Percentiles rank a stretch among this genome's conserved stretches.
Conservation (phyloP, 441 rosid genomes). For the Pelargonium myrrhifolium region DNA sequence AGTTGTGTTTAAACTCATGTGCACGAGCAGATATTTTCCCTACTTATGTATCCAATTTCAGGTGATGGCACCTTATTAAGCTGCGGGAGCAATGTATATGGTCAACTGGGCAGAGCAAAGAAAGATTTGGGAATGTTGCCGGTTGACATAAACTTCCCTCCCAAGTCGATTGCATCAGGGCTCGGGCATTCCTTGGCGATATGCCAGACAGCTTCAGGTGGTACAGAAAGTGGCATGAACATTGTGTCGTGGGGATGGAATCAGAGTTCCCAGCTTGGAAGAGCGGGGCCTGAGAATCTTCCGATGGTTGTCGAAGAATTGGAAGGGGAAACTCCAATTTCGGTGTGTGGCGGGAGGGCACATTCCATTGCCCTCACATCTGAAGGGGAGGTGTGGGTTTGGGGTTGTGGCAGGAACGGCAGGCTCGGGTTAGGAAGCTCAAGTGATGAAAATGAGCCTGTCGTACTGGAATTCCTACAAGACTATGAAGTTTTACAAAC, state of each 20-base stretch:
- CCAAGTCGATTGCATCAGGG: conserved; percentile 53
- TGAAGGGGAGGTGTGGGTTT: conserved; percentile 64
- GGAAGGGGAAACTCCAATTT: conserved; percentile 39
- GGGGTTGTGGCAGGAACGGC: conserved; percentile 88
- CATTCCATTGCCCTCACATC: conserved; percentile 67
- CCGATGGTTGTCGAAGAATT: conserved; percentile 46
- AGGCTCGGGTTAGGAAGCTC: conserved; percentile 88
- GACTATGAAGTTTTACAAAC: conserved; percentile 54
- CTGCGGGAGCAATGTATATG: conserved; percentile 72
- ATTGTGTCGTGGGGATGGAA: conserved; percentile 90
- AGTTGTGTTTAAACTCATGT: neutral
- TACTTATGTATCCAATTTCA: conserved; percentile 23
- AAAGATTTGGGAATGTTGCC: conserved; percentile 55
- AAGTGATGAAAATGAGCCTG: conserved; percentile 55
- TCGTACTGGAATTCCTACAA: conserved; percentile 44
- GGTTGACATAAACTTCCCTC: conserved; percentile 32
- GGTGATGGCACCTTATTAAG: conserved; percentile 67
- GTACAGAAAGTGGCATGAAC: conserved; percentile 19
- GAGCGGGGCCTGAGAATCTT: conserved; percentile 45
- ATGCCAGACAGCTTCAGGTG: conserved; percentile 26
- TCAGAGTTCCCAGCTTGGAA: conserved; percentile 68
- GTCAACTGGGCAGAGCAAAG: conserved; percentile 65
- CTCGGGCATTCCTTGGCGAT: conserved; percentile 87
- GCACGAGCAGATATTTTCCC: neutral
- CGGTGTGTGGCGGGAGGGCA: conserved; percentile 64